These are phyloP conservation scores for Solanum paucissectum DNA, from an alignment of 257 asterid genomes.

Conservation along the genomic window DNA sequence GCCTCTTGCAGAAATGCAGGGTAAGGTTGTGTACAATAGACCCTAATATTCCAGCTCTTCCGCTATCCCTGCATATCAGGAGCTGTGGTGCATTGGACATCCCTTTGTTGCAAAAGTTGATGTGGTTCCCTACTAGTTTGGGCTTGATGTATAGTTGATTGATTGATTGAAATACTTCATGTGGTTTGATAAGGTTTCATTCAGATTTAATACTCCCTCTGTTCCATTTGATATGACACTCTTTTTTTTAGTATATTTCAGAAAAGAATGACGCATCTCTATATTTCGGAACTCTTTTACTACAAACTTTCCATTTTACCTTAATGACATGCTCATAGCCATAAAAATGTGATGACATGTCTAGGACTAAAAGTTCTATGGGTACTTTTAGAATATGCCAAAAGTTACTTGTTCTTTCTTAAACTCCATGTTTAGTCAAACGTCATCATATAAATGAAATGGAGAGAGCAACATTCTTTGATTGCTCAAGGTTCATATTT, in stretches of 20 bases:
- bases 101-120: neutral
- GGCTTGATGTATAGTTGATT: neutral
- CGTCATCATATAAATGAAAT: neutral
- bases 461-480: neutral
- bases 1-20: neutral
- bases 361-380: too few species aligned
- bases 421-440: neutral
- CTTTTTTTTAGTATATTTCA: neutral
- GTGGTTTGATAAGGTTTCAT: neutral
- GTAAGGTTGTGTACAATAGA: too few species aligned
- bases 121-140: neutral
- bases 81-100: neutral
- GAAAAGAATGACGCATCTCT: neutral
- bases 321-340: neutral
- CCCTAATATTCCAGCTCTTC: neutral
- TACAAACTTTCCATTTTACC: neutral
- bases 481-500: neutral
- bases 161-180: neutral
- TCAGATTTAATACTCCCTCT: neutral
- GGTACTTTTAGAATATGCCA: too few species aligned
- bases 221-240: neutral
- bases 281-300: neutral
- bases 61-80: neutral
- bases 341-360: too few species aligned
- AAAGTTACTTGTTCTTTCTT: neutral